Evolutionary conservation across 2,329 filamentous ascomycete genomes (phyloP).

Genomic region (Alternaria conjuncta): DNA sequence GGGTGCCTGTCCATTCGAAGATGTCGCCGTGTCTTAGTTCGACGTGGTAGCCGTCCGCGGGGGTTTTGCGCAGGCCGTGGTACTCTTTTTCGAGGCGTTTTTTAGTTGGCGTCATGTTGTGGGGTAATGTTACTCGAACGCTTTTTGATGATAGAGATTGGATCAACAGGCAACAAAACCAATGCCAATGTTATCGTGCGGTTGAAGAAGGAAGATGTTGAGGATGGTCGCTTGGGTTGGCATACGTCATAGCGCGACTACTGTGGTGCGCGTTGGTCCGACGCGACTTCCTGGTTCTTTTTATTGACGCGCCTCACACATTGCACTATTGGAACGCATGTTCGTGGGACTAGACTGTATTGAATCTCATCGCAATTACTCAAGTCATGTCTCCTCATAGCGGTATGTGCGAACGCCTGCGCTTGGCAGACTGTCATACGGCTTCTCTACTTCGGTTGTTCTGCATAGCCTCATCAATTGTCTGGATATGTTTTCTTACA

Average conservation of each 20-base stretch:
- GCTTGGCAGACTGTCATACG: not conserved
- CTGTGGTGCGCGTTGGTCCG: not conserved
- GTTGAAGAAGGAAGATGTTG: not conserved
- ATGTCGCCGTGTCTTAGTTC: not conserved
- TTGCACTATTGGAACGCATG: not conserved
- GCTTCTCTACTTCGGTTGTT: not conserved
- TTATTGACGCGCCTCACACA: not conserved
- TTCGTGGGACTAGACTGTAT: not conserved
- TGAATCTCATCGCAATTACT: too few species aligned
- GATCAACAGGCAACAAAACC: not conserved
- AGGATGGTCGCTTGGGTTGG: not conserved
- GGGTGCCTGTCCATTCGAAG: not conserved
- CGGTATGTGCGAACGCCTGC: not conserved
- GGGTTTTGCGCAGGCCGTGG: slow-evolving; percentile 1
- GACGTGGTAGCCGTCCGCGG: not conserved
- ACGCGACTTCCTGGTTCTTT: not conserved
- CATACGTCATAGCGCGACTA: not conserved
- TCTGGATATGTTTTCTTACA: not conserved
- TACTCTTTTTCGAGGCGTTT: slow-evolving; percentile 8
- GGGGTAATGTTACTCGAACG: fast-evolving
- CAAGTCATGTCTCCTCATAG: not conserved
- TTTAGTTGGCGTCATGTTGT: not conserved
- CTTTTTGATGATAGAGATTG: not conserved
- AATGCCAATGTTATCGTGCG: not conserved
- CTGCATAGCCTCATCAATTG: not conserved